Percentiles rank a stretch among this genome's conserved stretches.
Conservation (phyloP, 2,329 filamentous ascomycete genomes). For the Calonectria hongkongensis region DNA sequence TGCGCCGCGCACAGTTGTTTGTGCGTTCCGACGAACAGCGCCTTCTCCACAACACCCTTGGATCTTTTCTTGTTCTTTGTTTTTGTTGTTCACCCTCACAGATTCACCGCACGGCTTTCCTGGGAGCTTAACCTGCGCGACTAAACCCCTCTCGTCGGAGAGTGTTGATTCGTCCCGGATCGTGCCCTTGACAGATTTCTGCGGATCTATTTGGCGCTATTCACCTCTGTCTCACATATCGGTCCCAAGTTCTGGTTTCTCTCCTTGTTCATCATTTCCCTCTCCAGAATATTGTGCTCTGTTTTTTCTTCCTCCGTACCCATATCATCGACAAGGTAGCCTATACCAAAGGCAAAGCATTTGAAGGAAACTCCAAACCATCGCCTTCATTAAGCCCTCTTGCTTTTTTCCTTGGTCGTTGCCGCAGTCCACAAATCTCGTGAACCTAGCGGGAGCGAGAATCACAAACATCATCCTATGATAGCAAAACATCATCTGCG, state of each 20-base stretch:
- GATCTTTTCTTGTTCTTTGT: not conserved
- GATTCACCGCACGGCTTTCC: not conserved
- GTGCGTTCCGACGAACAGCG: constrained; percentile 28
- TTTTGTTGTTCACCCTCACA: not conserved
- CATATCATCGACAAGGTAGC: not conserved
- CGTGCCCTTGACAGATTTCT: not conserved
- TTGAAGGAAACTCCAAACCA: not conserved
- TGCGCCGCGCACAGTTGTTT: not conserved
- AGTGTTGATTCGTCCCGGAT: not conserved
- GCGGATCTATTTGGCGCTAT: not conserved
- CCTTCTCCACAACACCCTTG: not conserved
- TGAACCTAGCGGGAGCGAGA: not conserved
- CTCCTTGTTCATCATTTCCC: not conserved
- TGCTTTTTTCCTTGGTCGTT: not conserved
- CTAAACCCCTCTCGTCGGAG: not conserved
- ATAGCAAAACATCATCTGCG: no score
- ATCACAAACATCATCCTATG: no score
- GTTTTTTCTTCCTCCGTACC: not conserved
- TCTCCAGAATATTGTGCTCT: not conserved
- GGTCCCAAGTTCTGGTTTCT: not conserved
- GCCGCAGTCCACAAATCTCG: no score
- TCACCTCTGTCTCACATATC: not conserved
- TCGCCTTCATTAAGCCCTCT: not conserved
- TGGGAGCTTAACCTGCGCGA: not conserved
- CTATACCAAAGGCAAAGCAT: not conserved